A percentile compares a stretch with the other conserved stretches of the same genome.
These are phyloP conservation scores for Globisporangium splendens DNA, from an alignment of 352 stramenopile species.

Conservation along the genomic window DNA sequence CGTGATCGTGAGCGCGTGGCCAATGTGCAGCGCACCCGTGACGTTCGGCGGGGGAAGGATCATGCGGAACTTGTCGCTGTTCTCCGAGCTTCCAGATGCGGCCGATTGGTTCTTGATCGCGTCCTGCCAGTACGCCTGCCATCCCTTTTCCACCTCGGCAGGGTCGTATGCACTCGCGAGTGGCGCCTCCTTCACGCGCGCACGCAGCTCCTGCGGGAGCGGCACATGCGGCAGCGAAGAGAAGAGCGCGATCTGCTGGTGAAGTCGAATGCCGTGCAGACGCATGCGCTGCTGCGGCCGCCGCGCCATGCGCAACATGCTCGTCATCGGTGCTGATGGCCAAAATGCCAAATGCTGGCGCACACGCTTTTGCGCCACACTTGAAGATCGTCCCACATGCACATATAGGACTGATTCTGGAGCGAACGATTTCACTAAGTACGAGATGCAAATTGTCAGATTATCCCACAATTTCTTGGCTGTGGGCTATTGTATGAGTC, in stretches of 20 bases:
- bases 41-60: constrained; percentile 96
- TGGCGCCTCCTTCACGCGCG: constrained; percentile 47
- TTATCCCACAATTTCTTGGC: too few species aligned
- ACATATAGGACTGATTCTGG: background rate
- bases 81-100: background rate
- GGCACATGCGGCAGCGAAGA: constrained; percentile 14
- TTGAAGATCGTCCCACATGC: constrained; percentile 5
- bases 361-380: constrained; percentile 1
- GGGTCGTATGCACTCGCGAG: constrained; percentile 65
- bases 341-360: too few species aligned
- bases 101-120: constrained; percentile 26
- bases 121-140: constrained; percentile 71
- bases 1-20: constrained; percentile 97
- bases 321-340: constrained; percentile 3
- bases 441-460: too few species aligned
- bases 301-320: constrained; percentile 11
- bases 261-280: background rate
- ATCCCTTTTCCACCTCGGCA: constrained; percentile 56
- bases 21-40: constrained; percentile 94
- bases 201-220: constrained; percentile 41
- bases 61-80: constrained; percentile 58
- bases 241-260: constrained; percentile 8
- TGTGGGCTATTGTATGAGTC: too few species aligned
- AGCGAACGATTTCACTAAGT: background rate
- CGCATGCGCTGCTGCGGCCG: constrained; percentile 6